A percentile compares a stretch with the other conserved stretches of the same genome.
Conservation (phyloP, 2,329 filamentous ascomycete genomes). For the Lachnellula occidentalis region DNA sequence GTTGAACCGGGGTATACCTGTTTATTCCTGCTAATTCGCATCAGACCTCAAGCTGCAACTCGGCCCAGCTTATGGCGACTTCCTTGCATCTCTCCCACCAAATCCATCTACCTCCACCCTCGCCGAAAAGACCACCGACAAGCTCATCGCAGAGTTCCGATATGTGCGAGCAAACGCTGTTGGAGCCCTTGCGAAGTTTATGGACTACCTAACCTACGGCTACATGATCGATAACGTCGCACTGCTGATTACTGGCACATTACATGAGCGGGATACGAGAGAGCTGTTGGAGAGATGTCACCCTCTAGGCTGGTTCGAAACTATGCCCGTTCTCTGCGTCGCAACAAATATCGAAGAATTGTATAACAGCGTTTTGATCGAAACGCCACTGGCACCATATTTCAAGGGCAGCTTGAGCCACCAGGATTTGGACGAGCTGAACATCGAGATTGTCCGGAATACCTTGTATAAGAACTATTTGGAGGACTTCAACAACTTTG, state of each 20-base stretch:
- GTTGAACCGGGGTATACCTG: constrained; percentile 22
- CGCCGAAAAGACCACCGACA: constrained; percentile 92
- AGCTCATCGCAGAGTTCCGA: constrained; percentile 94
- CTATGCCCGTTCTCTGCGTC: constrained; percentile 95
- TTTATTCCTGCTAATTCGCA: constrained; percentile 9
- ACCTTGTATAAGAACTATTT: constrained; percentile 99
- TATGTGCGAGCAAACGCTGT: constrained; percentile 93
- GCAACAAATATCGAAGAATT: constrained; percentile 98
- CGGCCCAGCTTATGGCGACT: constrained; percentile 93
- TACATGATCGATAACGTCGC: constrained; percentile 99
- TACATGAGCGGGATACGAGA: constrained; percentile 94
- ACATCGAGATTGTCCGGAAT: constrained; percentile 98
- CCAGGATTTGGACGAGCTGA: constrained; percentile 95
- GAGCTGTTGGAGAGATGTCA: constrained; percentile 95
- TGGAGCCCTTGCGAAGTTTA: constrained; percentile 86
- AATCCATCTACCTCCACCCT: constrained; percentile 96
- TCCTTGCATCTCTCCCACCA: constrained; percentile 85
- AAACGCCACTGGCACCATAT: constrained; percentile 91
- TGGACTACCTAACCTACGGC: constrained; percentile 97
- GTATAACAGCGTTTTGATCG: constrained; percentile 95
- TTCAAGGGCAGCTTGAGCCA: constrained; percentile 97
- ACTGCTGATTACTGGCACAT: constrained; percentile 91
- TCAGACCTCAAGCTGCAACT: constrained; percentile 97
- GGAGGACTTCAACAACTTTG: constrained; percentile 93
- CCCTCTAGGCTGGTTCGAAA: constrained; percentile 97